Evolutionary conservation across 73 alveolate species (phyloP).

Genomic region (Durusdinium trenchii): DNA sequence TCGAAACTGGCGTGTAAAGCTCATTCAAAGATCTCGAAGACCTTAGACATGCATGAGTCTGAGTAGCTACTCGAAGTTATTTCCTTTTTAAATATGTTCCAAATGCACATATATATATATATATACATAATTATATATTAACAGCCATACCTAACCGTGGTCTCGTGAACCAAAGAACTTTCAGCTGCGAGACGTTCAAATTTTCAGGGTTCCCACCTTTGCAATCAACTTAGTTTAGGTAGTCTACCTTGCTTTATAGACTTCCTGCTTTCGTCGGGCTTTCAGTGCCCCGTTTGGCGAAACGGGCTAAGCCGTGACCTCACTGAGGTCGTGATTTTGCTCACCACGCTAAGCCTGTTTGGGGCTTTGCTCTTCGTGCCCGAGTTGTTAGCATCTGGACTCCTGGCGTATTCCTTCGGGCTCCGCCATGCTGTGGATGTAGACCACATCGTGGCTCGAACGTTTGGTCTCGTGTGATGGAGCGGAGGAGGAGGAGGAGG

Average conservation of each 20-base stretch:
- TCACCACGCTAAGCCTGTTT: constrained; percentile 18
- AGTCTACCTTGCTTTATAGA: no score
- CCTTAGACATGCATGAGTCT: no score
- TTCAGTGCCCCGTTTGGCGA: no score
- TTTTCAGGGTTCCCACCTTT: no score
- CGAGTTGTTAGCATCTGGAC: constrained; percentile 73
- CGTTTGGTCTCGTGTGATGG: no score
- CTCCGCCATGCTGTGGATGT: constrained; percentile 93
- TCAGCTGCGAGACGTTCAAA: no score
- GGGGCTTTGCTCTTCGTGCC: constrained; percentile 48
- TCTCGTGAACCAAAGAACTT: not conserved
- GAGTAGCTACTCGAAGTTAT: not conserved
- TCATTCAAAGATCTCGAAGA: no score
- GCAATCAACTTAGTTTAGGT: no score
- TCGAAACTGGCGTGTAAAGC: no score
- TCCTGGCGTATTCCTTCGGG: constrained; percentile 83
- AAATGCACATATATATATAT: not conserved
- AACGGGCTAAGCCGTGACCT: no score
- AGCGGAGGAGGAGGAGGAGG: no score
- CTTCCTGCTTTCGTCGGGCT: no score
- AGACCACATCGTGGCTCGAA: constrained; percentile 66
- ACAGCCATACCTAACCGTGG: not conserved
- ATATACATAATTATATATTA: not conserved
- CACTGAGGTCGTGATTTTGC: constrained; percentile 6
- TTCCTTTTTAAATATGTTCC: not conserved